These are phyloP conservation scores for Colletotrichum trifolii DNA, from an alignment of 2,329 filamentous ascomycete species.

Conservation along the genomic window DNA sequence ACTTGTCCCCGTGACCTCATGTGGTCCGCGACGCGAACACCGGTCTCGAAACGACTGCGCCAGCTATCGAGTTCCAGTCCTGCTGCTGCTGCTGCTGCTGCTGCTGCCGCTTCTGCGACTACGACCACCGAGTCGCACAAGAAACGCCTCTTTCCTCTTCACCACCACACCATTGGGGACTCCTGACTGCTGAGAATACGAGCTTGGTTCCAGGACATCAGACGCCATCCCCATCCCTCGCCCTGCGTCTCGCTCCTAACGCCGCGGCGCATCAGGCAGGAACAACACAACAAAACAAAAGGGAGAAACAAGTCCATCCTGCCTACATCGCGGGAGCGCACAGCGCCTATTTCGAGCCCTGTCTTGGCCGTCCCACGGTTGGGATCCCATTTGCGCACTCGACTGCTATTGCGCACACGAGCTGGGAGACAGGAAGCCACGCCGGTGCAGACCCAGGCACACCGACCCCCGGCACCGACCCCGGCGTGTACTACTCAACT, in stretches of 20 bases:
- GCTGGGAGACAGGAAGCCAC: slow-evolving; percentile 28
- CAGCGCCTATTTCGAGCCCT: slow-evolving; percentile 20
- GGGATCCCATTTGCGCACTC: slow-evolving; percentile 22
- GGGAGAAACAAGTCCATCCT: slow-evolving; percentile 24
- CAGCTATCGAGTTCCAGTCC: slow-evolving; percentile 38
- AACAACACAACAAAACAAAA: not conserved
- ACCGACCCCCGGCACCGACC: not conserved
- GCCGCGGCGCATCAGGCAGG: slow-evolving; percentile 14
- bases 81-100: slow-evolving; percentile 2
- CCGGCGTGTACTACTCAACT: slow-evolving; percentile 31
- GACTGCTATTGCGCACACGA: slow-evolving; percentile 38
- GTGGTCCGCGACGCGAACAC: slow-evolving; percentile 36
- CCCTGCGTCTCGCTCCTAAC: slow-evolving; percentile 12
- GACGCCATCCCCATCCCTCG: slow-evolving; percentile 13
- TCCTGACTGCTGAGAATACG: slow-evolving; percentile 48
- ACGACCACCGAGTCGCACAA: slow-evolving; percentile 45
- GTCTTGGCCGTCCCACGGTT: slow-evolving; percentile 15
- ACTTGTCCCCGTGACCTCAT: slow-evolving; percentile 35
- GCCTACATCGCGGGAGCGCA: slow-evolving; percentile 22
- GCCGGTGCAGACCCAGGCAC: slow-evolving; percentile 8
- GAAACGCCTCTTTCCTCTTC: slow-evolving; percentile 45
- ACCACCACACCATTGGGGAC: slow-evolving; percentile 46
- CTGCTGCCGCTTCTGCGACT: too few relatives aligned
- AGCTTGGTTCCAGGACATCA: slow-evolving; percentile 36
- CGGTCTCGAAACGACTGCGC: slow-evolving; percentile 36